Base-by-base conservation (phyloP, 345 rosid species). In the Clausena lansium region DNA sequence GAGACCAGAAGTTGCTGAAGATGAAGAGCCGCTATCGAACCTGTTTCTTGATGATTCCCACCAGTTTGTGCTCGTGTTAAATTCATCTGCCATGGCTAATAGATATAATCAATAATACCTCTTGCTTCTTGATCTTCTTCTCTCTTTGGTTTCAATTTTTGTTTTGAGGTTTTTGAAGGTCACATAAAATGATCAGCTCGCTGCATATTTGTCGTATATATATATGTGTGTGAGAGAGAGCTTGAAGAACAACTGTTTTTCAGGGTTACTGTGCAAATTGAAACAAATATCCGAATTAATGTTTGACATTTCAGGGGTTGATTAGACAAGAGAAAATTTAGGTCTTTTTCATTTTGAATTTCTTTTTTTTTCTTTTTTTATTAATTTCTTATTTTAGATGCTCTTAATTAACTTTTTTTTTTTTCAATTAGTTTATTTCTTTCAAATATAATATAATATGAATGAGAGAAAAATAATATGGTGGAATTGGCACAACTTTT, bases 71-170 rank as follows among this genome's bases (percentile, higher is more conserved):
- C 79, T 71, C 6, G 90, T 57, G 57, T 85, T 83, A 81, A 78
- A 90, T 78, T 92, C 93, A 30, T 89, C 97, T 1, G 91, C 91
- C 93, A 92, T 90, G 84, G 77, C 85, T 77, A 62, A 13, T 45
- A 45, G 5, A 73, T 5, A 47, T 17, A 58, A 57, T 8, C 10
- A 58, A 57, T 8, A 74, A 66, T 41, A 60, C 74, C 57, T 69
- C 74, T 75, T 25, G 41, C 32, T 74, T 76, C 35, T 39, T 74
- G 25, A 19, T 68, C 17, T 71, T 24, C 39, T 69, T 58, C 6
- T 35, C 64, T 15, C n/a, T 24, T 60, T 35, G 45, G 64, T 61
- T 64, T 13, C 50, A 45, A 45, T 13, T n/a, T 38, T 41, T 30
- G 57, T 27, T 13, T 55, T 6, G 22, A 17, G 22, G 81, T 3